phyloP scores from a whole-genome alignment of 1,284 basidiomycete genomes.

The Tylopilus orsonianus region DNA sequence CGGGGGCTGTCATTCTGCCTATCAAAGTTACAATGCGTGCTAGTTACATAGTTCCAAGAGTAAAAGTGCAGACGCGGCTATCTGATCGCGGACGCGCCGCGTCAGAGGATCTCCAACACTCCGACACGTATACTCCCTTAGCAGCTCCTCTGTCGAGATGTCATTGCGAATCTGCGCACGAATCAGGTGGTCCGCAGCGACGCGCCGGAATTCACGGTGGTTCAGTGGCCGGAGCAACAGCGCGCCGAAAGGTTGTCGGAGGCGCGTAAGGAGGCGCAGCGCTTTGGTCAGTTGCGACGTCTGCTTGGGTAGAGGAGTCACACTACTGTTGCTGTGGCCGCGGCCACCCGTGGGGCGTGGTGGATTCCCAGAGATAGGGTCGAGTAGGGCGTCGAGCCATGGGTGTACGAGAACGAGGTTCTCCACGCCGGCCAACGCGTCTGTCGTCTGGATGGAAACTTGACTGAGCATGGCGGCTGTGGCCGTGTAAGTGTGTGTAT shows the following conservation, averaged over 20 bases:
- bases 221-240: conserved; percentile 5
- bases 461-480: background rate
- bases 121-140: background rate
- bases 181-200: conserved; percentile 7
- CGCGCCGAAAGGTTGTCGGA: conserved; percentile 13
- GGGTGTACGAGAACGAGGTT: conserved; percentile 7
- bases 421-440: background rate
- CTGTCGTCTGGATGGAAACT: background rate
- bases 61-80: no score
- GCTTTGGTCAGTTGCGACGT: background rate
- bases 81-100: no score
- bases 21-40: no score
- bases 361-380: background rate
- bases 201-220: background rate
- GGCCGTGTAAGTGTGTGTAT: background rate
- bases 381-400: background rate
- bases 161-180: conserved; percentile 1
- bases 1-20: no score
- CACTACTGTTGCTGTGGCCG: no score
- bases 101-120: background rate
- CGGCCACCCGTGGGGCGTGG: background rate
- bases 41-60: no score
- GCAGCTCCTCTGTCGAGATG: background rate
- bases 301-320: no score
- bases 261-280: background rate